These are phyloP conservation scores for Beverwykella pulmonaria DNA, from an alignment of 495 filamentous ascomycete species.

Conservation along the genomic window DNA sequence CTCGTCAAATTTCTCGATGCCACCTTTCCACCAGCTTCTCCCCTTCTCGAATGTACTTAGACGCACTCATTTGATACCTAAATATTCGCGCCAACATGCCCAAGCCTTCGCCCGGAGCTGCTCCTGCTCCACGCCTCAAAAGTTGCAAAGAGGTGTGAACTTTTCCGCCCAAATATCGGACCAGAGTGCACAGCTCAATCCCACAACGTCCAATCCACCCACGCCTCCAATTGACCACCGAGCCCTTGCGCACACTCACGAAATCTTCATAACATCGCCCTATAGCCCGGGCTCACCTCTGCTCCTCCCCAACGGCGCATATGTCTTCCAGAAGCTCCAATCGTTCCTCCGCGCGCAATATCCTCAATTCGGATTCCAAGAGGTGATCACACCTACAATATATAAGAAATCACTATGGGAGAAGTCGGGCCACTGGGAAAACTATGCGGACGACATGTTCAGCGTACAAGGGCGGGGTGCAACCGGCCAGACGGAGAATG, in stretches of 20 bases:
- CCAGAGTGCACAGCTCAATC: conserved; percentile 31
- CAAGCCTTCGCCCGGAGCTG: conserved; percentile 13
- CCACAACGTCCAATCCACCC: conserved; percentile 32
- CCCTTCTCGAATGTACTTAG: background rate
- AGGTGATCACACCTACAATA: conserved; percentile 90
- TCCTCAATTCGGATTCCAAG: conserved; percentile 81
- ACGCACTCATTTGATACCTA: conserved; percentile 4
- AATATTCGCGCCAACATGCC: background rate
- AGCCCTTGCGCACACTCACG: conserved; percentile 67
- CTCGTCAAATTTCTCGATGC: conserved; percentile 22
- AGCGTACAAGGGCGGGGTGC: conserved; percentile 70
- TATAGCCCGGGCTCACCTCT: conserved; percentile 89
- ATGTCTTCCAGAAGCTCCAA: conserved; percentile 83
- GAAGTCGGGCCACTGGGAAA: conserved; percentile 87
- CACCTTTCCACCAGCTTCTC: conserved; percentile 11
- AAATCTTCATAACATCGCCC: conserved; percentile 74
- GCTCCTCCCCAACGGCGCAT: conserved; percentile 82
- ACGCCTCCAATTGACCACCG: conserved; percentile 64
- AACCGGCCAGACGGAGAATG: conserved; percentile 47
- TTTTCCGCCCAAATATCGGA: background rate
- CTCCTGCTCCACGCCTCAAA: conserved; percentile 28
- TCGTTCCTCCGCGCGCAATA: conserved; percentile 87
- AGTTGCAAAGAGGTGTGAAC: conserved; percentile 16
- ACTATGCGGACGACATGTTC: conserved; percentile 96
- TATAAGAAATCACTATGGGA: conserved; percentile 92